A percentile compares a stretch with the other conserved stretches of the same genome.
Conservation (phyloP, 1,284 basidiomycete species). For the Ganoderma multipileum region DNA sequence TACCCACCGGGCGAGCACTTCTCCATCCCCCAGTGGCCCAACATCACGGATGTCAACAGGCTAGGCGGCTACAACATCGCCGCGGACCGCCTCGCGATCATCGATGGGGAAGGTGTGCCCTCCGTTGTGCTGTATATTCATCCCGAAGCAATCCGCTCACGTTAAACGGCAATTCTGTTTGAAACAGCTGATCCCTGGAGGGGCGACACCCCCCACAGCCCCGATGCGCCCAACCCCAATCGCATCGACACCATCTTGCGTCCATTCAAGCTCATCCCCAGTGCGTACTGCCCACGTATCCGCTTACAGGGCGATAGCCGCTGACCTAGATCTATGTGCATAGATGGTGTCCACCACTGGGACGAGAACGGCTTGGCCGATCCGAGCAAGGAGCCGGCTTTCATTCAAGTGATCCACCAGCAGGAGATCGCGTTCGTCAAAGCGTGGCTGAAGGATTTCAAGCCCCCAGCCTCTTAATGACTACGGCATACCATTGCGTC, state of each 20-base stretch:
- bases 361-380: slow-evolving; percentile 85
- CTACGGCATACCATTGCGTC: neutral
- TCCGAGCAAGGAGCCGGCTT: slow-evolving; percentile 70
- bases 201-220: slow-evolving; percentile 85
- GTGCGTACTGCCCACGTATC: slow-evolving; percentile 43
- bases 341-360: slow-evolving; percentile 89
- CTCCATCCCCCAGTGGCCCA: slow-evolving; percentile 73
- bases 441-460: slow-evolving; percentile 80
- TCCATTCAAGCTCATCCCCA: slow-evolving; percentile 89
- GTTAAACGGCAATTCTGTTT: neutral
- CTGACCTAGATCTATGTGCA: slow-evolving; percentile 36
- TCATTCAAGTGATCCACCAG: slow-evolving; percentile 81
- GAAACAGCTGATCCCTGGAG: slow-evolving; percentile 88
- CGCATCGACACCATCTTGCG: slow-evolving; percentile 74
- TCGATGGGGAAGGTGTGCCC: slow-evolving; percentile 74
- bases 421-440: slow-evolving; percentile 88
- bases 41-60: slow-evolving; percentile 81
- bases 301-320: neutral
- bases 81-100: slow-evolving; percentile 82
- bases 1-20: slow-evolving; percentile 83
- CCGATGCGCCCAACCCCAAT: slow-evolving; percentile 59
- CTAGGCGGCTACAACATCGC: slow-evolving; percentile 82
- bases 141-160: too few relatives aligned
- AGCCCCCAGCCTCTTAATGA: slow-evolving; percentile 19
- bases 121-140: too few relatives aligned